phyloP scores from a whole-genome alignment of 2,329 filamentous ascomycete species.

The Biscogniauxia sp. region DNA sequence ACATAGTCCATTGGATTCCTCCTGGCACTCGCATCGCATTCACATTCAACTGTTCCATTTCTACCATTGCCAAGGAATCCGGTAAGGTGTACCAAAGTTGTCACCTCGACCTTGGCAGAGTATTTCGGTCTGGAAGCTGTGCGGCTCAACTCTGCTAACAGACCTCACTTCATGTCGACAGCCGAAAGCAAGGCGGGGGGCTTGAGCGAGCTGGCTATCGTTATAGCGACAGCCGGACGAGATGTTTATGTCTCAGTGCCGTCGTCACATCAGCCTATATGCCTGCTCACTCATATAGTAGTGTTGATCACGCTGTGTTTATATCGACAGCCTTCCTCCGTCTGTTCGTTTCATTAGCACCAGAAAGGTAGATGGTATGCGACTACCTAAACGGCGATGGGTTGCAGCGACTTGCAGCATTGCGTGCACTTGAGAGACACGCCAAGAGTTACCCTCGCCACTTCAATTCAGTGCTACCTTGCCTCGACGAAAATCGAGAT shows the following conservation, averaged over 20 bases:
- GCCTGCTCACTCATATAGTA: not conserved
- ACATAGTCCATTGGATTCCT: not conserved
- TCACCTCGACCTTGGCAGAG: not conserved
- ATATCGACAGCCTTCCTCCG: not conserved
- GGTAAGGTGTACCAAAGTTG: not conserved
- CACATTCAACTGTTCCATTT: not conserved
- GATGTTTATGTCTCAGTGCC: not conserved
- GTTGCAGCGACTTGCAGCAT: conserved; percentile 3
- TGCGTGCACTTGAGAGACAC: conserved; percentile 2
- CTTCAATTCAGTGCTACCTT: conserved; percentile 16
- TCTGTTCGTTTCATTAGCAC: not conserved
- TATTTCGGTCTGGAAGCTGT: not conserved
- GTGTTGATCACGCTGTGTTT: not conserved
- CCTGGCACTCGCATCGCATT: not conserved
- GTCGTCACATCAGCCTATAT: not conserved
- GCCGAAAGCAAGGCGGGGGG: not conserved
- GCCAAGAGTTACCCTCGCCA: conserved; percentile 19
- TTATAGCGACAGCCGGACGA: not conserved
- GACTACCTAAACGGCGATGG: conserved; percentile 7
- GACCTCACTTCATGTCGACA: not conserved
- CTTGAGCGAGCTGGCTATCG: not conserved
- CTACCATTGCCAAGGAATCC: not conserved
- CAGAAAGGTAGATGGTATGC: not conserved
- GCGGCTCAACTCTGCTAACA: not conserved
- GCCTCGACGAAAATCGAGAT: conserved; percentile 15